These are phyloP conservation scores for Rhodotorula diobovata DNA, from an alignment of 768 basidiomycete genomes.

Conservation along the genomic window DNA sequence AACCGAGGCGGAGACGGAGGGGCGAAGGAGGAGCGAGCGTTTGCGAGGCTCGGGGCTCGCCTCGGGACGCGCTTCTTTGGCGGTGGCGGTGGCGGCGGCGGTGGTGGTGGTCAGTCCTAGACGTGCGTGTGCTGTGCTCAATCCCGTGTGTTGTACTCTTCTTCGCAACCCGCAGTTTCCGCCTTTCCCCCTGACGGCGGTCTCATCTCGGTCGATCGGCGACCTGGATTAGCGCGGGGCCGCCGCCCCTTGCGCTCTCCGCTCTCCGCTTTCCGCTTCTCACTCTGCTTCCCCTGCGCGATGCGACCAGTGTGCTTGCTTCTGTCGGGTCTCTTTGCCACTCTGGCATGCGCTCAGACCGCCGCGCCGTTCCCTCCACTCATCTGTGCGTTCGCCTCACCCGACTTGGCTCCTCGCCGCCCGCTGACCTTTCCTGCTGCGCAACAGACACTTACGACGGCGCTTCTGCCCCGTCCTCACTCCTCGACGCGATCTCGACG, in stretches of 20 bases:
- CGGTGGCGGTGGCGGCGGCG: not conserved
- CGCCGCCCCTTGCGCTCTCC: not conserved
- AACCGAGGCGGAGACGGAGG: not conserved
- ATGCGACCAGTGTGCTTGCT: not conserved
- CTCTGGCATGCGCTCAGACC: not conserved
- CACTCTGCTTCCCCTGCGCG: not conserved
- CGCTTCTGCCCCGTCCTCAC: constrained; percentile 14
- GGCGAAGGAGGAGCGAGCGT: constrained; percentile 17
- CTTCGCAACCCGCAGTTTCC: not conserved
- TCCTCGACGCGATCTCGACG: constrained; percentile 21
- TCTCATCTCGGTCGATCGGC: not conserved
- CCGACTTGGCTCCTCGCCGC: not conserved
- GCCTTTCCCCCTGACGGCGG: not conserved
- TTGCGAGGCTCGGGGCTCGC: constrained; percentile 24
- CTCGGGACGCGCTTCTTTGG: constrained; percentile 28
- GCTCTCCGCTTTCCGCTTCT: not conserved
- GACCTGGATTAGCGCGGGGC: not conserved
- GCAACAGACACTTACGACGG: constrained; percentile 17
- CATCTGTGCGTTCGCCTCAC: not conserved
- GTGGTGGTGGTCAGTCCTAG: not conserved
- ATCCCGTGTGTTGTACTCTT: not conserved
- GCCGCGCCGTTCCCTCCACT: not conserved
- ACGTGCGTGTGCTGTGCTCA: not conserved
- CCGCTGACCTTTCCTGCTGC: not conserved
- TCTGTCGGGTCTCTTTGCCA: not conserved